A percentile compares a stretch with the other conserved stretches of the same genome.
These are phyloP conservation scores for Penicillium paradoxum DNA, from an alignment of 495 filamentous ascomycete genomes.

Conservation along the genomic window DNA sequence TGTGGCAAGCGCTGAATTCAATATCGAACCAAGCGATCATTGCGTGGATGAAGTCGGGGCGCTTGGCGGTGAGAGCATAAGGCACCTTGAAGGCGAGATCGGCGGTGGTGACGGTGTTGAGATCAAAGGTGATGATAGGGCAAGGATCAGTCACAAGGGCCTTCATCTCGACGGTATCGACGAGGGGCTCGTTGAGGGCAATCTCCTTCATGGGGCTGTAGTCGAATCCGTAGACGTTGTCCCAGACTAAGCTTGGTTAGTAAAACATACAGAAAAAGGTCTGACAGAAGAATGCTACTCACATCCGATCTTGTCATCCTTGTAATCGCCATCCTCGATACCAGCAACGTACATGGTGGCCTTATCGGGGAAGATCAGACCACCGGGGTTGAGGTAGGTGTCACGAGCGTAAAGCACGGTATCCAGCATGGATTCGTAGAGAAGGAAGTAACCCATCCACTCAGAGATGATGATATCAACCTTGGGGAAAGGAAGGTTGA, in stretches of 20 bases:
- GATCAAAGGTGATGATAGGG: slow-evolving; percentile 70
- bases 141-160: slow-evolving; percentile 75
- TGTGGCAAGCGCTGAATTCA: slow-evolving; percentile 92
- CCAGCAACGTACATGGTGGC: slow-evolving; percentile 85
- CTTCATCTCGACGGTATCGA: slow-evolving; percentile 76
- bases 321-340: slow-evolving; percentile 81
- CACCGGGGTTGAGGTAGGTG: slow-evolving; percentile 76
- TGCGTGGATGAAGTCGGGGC: slow-evolving; percentile 89
- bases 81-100: slow-evolving; percentile 73
- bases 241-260: slow-evolving; percentile 64
- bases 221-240: slow-evolving; percentile 97
- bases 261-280: neutral
- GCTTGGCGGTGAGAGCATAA: slow-evolving; percentile 66
- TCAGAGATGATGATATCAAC: slow-evolving; percentile 99
- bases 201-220: slow-evolving; percentile 83
- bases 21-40: slow-evolving; percentile 99
- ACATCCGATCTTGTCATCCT: slow-evolving; percentile 86
- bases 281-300: slow-evolving; percentile 21
- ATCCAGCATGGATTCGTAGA: slow-evolving; percentile 98
- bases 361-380: slow-evolving; percentile 88
- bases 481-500: slow-evolving; percentile 74
- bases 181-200: slow-evolving; percentile 78
- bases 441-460: slow-evolving; percentile 99
- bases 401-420: slow-evolving; percentile 93
- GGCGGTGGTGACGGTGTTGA: slow-evolving; percentile 67